Conservation (phyloP, 1,284 basidiomycete genomes). For the Ustilago bromivora region DNA sequence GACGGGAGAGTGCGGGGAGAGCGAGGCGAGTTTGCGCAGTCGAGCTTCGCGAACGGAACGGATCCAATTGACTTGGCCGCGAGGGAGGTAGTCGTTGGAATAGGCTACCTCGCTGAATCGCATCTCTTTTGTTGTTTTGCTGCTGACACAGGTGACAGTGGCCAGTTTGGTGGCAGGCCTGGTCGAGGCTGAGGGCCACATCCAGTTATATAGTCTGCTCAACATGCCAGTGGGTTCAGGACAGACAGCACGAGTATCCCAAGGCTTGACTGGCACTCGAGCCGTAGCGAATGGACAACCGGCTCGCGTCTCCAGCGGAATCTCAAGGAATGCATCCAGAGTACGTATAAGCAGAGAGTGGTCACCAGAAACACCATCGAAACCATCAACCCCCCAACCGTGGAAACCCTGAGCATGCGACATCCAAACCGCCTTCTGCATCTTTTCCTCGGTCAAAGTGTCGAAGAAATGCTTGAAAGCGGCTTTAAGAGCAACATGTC, state of each 20-base stretch:
- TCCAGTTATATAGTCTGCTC: slow-evolving; percentile 35
- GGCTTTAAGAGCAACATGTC: slow-evolving; percentile 40
- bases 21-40: slow-evolving; percentile 20
- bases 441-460: slow-evolving; percentile 50
- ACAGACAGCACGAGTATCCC: slow-evolving; percentile 31
- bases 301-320: slow-evolving; percentile 39
- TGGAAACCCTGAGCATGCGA: slow-evolving; percentile 53
- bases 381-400: slow-evolving; percentile 51
- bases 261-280: slow-evolving; percentile 24
- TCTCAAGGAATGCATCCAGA: slow-evolving; percentile 41
- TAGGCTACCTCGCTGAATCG: slow-evolving; percentile 51
- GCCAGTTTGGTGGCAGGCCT: slow-evolving; percentile 19
- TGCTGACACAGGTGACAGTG: slow-evolving; percentile 22
- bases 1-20: slow-evolving; percentile 21
- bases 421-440: slow-evolving; percentile 50
- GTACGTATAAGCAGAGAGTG: slow-evolving; percentile 47
- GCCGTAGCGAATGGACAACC: slow-evolving; percentile 45
- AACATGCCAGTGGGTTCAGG: slow-evolving; percentile 23
- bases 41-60: slow-evolving; percentile 34
- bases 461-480: slow-evolving; percentile 50
- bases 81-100: slow-evolving; percentile 46
- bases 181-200: slow-evolving; percentile 23
- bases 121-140: slow-evolving; percentile 44
- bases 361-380: slow-evolving; percentile 50
- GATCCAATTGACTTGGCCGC: slow-evolving; percentile 44